phyloP scores from a whole-genome alignment of 2,329 filamentous ascomycete species.

The Fusarium sp. region DNA sequence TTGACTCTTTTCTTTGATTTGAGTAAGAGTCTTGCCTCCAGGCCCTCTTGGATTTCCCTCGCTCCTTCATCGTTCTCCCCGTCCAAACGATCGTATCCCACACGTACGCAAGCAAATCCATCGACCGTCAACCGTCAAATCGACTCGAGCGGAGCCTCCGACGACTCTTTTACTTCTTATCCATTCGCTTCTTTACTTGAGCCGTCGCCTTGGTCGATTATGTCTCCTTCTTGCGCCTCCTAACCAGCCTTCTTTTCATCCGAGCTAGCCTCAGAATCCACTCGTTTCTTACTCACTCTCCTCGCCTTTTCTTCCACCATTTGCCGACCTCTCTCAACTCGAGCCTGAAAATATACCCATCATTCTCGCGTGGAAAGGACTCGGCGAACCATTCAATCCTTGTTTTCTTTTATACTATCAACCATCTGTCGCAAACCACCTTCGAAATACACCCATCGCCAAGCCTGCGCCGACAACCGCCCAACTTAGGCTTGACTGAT shows the following conservation, averaged over 20 bases:
- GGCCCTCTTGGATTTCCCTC: conserved; percentile 40
- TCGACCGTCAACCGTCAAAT: conserved; percentile 33
- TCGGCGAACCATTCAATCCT: conserved; percentile 6
- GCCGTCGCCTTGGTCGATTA: conserved; percentile 49
- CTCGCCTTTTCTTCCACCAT: conserved; percentile 19
- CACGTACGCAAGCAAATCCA: conserved; percentile 23
- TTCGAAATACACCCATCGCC: conserved; percentile 22
- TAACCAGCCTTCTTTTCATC: conserved; percentile 46
- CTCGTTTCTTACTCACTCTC: conserved; percentile 53
- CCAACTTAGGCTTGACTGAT: conserved; percentile 31
- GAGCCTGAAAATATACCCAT: conserved; percentile 6
- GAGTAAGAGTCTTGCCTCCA: conserved; percentile 15
- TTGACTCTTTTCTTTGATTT: conserved; percentile 15
- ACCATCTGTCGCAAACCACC: conserved; percentile 21
- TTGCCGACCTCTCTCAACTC: conserved; percentile 30
- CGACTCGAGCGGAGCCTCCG: conserved; percentile 32
- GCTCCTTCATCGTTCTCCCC: conserved; percentile 44
- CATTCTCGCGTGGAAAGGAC: conserved; percentile 5
- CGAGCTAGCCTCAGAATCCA: conserved; percentile 63
- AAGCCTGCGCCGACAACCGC: conserved; percentile 24
- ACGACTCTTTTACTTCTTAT: conserved; percentile 27
- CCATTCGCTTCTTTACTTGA: conserved; percentile 32
- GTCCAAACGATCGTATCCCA: conserved; percentile 37
- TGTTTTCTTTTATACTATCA: conserved; percentile 9
- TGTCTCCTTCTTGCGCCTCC: conserved; percentile 50